Percentiles rank a stretch among this genome's conserved stretches.
Conservation (phyloP, 1,139 yeast genomes). For the Entelexis sorbosivorans region DNA sequence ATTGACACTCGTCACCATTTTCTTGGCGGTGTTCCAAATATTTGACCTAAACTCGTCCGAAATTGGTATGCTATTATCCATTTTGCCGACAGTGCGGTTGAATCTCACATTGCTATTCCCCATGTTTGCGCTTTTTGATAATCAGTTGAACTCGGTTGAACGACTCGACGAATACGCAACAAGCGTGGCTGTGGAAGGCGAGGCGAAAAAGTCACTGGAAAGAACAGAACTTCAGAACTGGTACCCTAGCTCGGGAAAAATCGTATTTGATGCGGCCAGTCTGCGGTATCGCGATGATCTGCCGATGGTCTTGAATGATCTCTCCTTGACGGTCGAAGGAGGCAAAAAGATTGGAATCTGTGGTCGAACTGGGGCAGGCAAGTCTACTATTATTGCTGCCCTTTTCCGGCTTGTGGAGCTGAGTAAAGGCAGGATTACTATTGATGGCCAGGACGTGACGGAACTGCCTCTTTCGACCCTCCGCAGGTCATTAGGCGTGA, state of each 20-base stretch:
- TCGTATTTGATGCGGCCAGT: constrained; percentile 46
- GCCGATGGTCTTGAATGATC: constrained; percentile 56
- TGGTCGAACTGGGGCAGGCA: constrained; percentile 75
- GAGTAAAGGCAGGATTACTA: constrained; percentile 39
- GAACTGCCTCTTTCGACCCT: constrained; percentile 45
- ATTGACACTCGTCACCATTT: constrained; percentile 39
- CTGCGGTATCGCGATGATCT: constrained; percentile 64
- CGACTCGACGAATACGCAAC: constrained; percentile 61
- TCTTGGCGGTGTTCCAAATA: constrained; percentile 53
- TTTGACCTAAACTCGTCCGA: constrained; percentile 53
- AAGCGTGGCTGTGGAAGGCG: constrained; percentile 53
- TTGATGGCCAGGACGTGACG: constrained; percentile 52
- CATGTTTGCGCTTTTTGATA: constrained; percentile 46
- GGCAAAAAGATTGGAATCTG: constrained; percentile 60
- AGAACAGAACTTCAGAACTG: constrained; percentile 44
- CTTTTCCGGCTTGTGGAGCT: constrained; percentile 51
- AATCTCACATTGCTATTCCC: constrained; percentile 30
- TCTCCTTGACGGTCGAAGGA: constrained; percentile 38
- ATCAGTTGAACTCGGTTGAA: constrained; percentile 74
- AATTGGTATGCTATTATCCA: constrained; percentile 59
- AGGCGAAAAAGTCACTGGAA: constrained; percentile 35
- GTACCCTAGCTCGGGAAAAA: constrained; percentile 52
- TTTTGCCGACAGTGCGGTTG: constrained; percentile 24
- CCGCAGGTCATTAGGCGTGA: constrained; percentile 49
- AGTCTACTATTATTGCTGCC: constrained; percentile 56